phyloP scores from a whole-genome alignment of 345 rosid species.

The Boechera retrofracta region DNA sequence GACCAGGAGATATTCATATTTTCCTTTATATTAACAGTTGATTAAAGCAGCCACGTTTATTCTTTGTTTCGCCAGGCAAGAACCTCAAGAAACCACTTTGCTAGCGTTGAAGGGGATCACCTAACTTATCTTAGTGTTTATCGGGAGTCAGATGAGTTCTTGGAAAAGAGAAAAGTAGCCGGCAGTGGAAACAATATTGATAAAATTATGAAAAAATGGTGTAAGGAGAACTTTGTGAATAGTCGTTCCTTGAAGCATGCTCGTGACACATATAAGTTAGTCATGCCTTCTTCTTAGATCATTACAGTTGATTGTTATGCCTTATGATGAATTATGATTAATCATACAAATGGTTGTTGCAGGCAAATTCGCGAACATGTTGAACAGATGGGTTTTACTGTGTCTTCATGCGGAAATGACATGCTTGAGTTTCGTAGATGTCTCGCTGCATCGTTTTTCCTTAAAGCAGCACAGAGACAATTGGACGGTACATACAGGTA shows the following conservation, averaged over 20 bases:
- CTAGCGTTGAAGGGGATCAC: slow-evolving; percentile 93
- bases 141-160: slow-evolving; percentile 70
- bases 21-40: slow-evolving; percentile 12
- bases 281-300: slow-evolving; percentile 19
- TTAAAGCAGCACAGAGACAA: slow-evolving; percentile 90
- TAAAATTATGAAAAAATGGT: slow-evolving; percentile 81
- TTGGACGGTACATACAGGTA: slow-evolving; percentile 90
- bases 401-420: slow-evolving; percentile 87
- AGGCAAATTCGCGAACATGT: slow-evolving; percentile 81
- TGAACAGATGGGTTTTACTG: slow-evolving; percentile 75
- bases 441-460: slow-evolving; percentile 91
- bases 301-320: background rate
- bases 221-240: slow-evolving; percentile 81
- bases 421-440: slow-evolving; percentile 80
- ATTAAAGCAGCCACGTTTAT: slow-evolving; percentile 1
- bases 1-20: background rate
- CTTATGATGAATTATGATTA: slow-evolving; percentile 12
- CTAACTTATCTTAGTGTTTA: slow-evolving; percentile 80
- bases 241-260: slow-evolving; percentile 81
- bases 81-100: slow-evolving; percentile 72
- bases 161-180: slow-evolving; percentile 61
- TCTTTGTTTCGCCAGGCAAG: slow-evolving; percentile 60
- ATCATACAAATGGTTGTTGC: slow-evolving; percentile 36
- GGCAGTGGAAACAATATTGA: slow-evolving; percentile 54
- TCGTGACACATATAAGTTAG: slow-evolving; percentile 78